Conservation (phyloP, 192 early-diverging fungal genomes). For the Umbelopsis ramanniana region DNA sequence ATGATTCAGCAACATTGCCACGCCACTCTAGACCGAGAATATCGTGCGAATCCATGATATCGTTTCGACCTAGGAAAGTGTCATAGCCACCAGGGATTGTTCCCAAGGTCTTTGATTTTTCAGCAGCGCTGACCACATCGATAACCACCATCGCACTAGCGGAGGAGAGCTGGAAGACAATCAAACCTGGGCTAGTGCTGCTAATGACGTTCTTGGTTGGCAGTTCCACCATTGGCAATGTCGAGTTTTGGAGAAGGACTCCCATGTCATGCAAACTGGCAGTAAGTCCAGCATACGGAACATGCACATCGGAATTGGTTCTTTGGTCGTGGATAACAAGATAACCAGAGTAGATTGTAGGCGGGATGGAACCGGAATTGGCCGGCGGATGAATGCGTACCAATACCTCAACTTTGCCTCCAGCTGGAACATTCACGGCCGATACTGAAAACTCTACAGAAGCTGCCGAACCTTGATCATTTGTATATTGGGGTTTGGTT, state of each 20-base stretch:
- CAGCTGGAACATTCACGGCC: conserved; percentile 38
- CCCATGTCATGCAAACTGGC: conserved; percentile 18
- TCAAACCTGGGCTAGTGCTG: background rate
- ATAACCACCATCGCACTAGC: conserved; percentile 22
- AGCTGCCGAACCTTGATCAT: conserved; percentile 32
- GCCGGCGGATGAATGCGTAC: conserved; percentile 49
- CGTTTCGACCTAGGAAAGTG: conserved; percentile 20
- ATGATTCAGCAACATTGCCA: conserved; percentile 21
- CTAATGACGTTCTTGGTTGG: background rate
- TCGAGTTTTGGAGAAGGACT: conserved; percentile 32
- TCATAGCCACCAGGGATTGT: conserved; percentile 5
- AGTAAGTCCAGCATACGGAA: conserved; percentile 40
- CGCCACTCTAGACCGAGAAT: conserved; percentile 26
- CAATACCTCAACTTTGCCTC: conserved; percentile 34
- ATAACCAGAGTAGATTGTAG: conserved; percentile 56
- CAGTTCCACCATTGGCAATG: conserved; percentile 24
- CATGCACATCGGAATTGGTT: background rate
- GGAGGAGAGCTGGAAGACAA: conserved; percentile 25
- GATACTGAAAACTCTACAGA: conserved; percentile 36
- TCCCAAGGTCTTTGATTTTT: conserved; percentile 1
- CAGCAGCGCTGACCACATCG: conserved; percentile 21
- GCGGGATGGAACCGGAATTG: conserved; percentile 27
- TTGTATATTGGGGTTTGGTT: conserved; percentile 22
- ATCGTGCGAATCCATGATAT: conserved; percentile 20
- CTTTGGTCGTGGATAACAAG: conserved; percentile 35